These are phyloP conservation scores for Adenanthera pavonina DNA, from an alignment of 306 rosid genomes.

Conservation along the genomic window DNA sequence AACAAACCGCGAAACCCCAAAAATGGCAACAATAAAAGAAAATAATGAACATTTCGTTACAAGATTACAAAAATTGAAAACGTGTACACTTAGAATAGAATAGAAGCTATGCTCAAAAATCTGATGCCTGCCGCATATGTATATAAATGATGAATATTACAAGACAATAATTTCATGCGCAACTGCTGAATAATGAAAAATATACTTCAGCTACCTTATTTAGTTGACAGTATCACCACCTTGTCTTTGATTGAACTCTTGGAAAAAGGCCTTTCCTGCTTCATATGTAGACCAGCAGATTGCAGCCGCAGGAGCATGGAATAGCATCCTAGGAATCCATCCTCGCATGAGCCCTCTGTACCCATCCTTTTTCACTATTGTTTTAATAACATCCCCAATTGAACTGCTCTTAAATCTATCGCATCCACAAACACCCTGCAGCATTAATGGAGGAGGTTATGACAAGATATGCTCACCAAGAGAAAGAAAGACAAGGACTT, in stretches of 20 bases:
- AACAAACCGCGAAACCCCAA: background rate
- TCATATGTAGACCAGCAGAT: slow-evolving; percentile 99
- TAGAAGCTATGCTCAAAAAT: slow-evolving; percentile 28
- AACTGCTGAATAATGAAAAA: slow-evolving; percentile 42
- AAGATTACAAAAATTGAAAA: slow-evolving; percentile 32
- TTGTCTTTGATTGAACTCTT: slow-evolving; percentile 53
- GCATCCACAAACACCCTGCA: slow-evolving; percentile 95
- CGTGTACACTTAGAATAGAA: slow-evolving; percentile 37
- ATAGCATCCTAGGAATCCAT: slow-evolving; percentile 96
- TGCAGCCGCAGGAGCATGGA: slow-evolving; percentile 98
- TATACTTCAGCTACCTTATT: slow-evolving; percentile 21
- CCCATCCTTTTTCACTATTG: slow-evolving; percentile 85
- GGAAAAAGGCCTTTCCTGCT: slow-evolving; percentile 83
- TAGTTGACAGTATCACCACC: slow-evolving; percentile 52
- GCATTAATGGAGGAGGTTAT: slow-evolving; percentile 35
- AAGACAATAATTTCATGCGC: slow-evolving; percentile 36
- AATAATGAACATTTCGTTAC: background rate
- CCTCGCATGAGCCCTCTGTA: slow-evolving; percentile 88
- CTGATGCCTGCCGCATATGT: slow-evolving; percentile 35
- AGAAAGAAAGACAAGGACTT: background rate
- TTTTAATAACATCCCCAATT: slow-evolving; percentile 68
- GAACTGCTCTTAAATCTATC: slow-evolving; percentile 90
- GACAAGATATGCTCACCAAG: background rate
- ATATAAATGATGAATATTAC: slow-evolving; percentile 6
- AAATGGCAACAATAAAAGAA: background rate